phyloP scores from a whole-genome alignment of 768 basidiomycete genomes.

The Tylopilus rubrobrunneus region DNA sequence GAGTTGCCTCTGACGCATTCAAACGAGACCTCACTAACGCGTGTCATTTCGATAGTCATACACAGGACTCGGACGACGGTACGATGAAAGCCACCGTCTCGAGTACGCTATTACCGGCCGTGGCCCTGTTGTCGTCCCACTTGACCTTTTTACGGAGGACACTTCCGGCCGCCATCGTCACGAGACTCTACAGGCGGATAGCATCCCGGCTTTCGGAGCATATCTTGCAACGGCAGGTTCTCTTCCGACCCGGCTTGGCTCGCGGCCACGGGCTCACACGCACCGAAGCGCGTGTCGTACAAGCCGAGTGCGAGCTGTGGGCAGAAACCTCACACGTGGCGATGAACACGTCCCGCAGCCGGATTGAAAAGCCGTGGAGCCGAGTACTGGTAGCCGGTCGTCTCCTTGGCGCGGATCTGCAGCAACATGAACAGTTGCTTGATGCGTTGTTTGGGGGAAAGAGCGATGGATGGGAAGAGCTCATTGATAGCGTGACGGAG shows the following conservation, averaged over 20 bases:
- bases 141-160: slow-evolving; percentile 62
- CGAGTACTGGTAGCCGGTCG: slow-evolving; percentile 66
- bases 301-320: slow-evolving; percentile 79
- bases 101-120: slow-evolving; percentile 66
- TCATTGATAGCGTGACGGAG: slow-evolving; percentile 40
- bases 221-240: slow-evolving; percentile 77
- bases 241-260: slow-evolving; percentile 71
- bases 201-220: slow-evolving; percentile 68
- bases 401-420: slow-evolving; percentile 54
- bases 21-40: not conserved
- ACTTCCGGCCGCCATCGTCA: slow-evolving; percentile 56
- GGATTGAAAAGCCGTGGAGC: slow-evolving; percentile 75
- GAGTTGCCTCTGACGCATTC: slow-evolving; percentile 16
- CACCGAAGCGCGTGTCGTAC: slow-evolving; percentile 56
- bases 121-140: slow-evolving; percentile 79
- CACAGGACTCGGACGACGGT: slow-evolving; percentile 7
- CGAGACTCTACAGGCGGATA: slow-evolving; percentile 70
- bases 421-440: slow-evolving; percentile 31
- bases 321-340: slow-evolving; percentile 69
- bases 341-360: slow-evolving; percentile 41
- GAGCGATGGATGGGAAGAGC: slow-evolving; percentile 49
- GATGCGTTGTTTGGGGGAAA: slow-evolving; percentile 14
- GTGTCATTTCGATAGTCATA: slow-evolving; percentile 7
- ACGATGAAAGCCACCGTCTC: slow-evolving; percentile 48
- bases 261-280: slow-evolving; percentile 27